Evolutionary conservation across 805 yeast genomes (phyloP), one percentile per base, ranked within the genome.

Genomic region (Metschnikowia kofuensis): DNA sequence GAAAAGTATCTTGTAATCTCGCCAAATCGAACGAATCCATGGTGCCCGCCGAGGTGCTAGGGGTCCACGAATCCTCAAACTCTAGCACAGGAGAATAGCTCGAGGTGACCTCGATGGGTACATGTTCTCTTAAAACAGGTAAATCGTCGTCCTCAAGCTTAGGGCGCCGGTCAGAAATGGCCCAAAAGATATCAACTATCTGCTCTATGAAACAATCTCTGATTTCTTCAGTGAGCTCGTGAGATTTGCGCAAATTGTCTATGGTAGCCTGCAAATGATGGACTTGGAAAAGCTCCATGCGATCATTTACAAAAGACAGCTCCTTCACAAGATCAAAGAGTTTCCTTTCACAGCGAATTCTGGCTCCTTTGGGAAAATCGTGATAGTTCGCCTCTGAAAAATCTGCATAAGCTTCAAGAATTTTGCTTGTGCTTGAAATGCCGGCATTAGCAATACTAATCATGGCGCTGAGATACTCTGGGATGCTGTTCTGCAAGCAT

Each of bases 271-370:
- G 15, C 12, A 38, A 44, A 4, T 14, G 10, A 28, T 27, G 28
- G 2, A n/a, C 16, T 34, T 31, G 47, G n/a, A 38, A 32, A 11
- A 38, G 13, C 14, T 26, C 34, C 27, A 32, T 30, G 26, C n/a
- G 36, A n/a, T 44, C 38, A 14, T 29, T 27, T 34, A 44, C 32
- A n/a, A 44, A 44, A 16, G 38, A 27, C 47, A 44, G 42, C 32
- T 44, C 42, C 38, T 30, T 26, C 14, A 38, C 26, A 16, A 44
- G 38, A 13, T 10, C 13, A 9, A 36, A 35, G 13, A 34, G 29
- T 5, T 30, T 15, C 7, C 40, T 29, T 11, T 37, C 6, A 40
- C 14, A 12, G 32, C 32, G 13, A 2, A 6, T 30, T 30, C 13
- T 12, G 13, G 13, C 12, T 12, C 12, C 10, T 10, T 6, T 12